These are phyloP conservation scores for Aspergillus sclerotiicarbonarius DNA, from an alignment of 495 filamentous ascomycete species.

Conservation along the genomic window DNA sequence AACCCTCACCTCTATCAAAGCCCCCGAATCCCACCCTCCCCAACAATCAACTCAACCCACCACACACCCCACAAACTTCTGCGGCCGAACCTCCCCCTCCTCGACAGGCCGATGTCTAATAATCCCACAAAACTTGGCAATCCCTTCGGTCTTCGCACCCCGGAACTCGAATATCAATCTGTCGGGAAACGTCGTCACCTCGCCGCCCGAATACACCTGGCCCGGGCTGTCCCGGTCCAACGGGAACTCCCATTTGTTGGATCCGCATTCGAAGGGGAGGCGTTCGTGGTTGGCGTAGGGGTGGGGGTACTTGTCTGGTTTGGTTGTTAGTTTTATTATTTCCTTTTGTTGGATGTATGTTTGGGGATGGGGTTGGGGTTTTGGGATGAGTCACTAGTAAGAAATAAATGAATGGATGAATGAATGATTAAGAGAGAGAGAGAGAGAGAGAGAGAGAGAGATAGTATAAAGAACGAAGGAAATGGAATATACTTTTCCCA, in stretches of 20 bases:
- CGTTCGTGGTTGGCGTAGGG: neutral
- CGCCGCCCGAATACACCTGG: neutral
- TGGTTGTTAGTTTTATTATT: neutral
- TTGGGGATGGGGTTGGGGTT: too few species aligned
- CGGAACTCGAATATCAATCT: neutral
- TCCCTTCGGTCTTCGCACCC: neutral
- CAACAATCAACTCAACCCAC: too few species aligned
- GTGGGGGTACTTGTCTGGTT: conserved; percentile 1
- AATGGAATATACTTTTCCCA: neutral
- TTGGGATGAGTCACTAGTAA: too few species aligned
- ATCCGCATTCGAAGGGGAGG: neutral
- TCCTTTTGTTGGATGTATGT: neutral
- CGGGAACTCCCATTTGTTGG: neutral
- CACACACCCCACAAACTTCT: too few species aligned
- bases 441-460: too few species aligned
- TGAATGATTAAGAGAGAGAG: too few species aligned
- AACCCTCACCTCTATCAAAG: too few species aligned
- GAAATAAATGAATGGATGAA: neutral
- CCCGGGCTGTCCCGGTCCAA: neutral
- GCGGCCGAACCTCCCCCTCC: too few species aligned
- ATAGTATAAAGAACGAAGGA: too few species aligned
- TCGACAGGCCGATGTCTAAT: neutral
- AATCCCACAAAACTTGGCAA: neutral
- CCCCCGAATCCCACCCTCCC: too few species aligned
- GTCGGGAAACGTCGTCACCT: neutral